These are phyloP conservation scores for Oidium heveae DNA, from an alignment of 2,329 filamentous ascomycete genomes.

Conservation along the genomic window DNA sequence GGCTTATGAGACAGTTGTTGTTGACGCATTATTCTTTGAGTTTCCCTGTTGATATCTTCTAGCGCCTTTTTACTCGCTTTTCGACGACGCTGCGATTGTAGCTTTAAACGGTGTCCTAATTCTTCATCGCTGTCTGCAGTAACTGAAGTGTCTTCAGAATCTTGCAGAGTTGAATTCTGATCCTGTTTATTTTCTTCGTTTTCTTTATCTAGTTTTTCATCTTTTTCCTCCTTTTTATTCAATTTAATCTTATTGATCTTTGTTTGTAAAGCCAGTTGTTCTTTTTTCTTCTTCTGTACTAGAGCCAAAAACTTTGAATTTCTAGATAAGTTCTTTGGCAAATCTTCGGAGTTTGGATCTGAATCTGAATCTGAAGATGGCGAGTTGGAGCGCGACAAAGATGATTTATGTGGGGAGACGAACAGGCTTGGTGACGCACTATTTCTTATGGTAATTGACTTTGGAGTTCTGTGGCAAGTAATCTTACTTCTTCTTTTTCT, in stretches of 20 bases:
- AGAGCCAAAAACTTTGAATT: constrained; percentile 44
- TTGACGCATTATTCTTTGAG: constrained; percentile 68
- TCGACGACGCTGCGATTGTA: constrained; percentile 41
- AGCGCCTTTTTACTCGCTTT: constrained; percentile 88
- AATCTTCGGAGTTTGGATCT: not conserved
- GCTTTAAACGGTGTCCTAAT: constrained; percentile 38
- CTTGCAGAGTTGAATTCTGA: constrained; percentile 25
- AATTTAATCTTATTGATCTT: constrained; percentile 18
- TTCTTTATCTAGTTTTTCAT: too few species aligned
- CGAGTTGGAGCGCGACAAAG: constrained; percentile 8
- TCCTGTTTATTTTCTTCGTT: constrained; percentile 9
- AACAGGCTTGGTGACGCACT: constrained; percentile 16
- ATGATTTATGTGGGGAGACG: constrained; percentile 14
- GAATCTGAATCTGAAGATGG: constrained; percentile 16
- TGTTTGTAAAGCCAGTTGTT: constrained; percentile 41
- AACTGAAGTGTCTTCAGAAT: constrained; percentile 14
- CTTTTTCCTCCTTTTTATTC: constrained; percentile 16
- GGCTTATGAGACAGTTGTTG: constrained; percentile 81
- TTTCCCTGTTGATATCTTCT: constrained; percentile 87
- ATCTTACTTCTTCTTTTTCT: constrained; percentile 7
- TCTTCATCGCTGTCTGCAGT: constrained; percentile 33
- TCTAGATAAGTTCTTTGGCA: constrained; percentile 19
- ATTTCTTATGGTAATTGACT: too few species aligned
- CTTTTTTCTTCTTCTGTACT: constrained; percentile 45
- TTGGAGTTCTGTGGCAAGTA: too few species aligned